These are phyloP conservation scores for Colletotrichum destructivum DNA, from an alignment of 2,329 filamentous ascomycete genomes.

Conservation along the genomic window DNA sequence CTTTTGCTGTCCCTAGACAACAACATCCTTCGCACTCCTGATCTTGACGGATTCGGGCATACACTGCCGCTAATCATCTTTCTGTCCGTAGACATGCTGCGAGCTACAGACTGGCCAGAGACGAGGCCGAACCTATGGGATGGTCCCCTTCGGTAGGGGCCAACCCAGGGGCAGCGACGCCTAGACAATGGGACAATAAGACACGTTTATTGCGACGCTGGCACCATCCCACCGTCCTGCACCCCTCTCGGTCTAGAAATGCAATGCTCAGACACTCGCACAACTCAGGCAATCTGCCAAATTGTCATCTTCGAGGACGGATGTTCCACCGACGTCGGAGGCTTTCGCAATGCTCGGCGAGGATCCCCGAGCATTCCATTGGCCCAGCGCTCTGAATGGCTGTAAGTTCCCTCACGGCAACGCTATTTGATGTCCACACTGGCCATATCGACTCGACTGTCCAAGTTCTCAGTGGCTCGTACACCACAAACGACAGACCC, in stretches of 20 bases:
- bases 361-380: slow-evolving; percentile 5
- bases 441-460: neutral
- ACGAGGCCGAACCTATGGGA: neutral
- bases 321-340: neutral
- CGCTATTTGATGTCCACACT: slow-evolving; percentile 10
- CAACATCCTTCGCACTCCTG: too few species aligned
- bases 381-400: neutral
- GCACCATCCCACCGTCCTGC: neutral
- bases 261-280: neutral
- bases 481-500: neutral
- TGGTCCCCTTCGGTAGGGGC: neutral
- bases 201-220: slow-evolving; percentile 25
- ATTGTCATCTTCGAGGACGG: neutral
- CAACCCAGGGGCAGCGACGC: neutral
- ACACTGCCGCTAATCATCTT: neutral
- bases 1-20: neutral
- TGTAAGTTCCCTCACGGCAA: slow-evolving; percentile 15
- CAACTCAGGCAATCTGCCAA: neutral
- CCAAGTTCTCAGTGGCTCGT: neutral
- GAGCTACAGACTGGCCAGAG: neutral
- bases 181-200: slow-evolving; percentile 32
- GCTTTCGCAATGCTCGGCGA: slow-evolving; percentile 3
- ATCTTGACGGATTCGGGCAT: neutral
- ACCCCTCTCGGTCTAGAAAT: neutral
- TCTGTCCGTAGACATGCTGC: neutral